Percentiles rank a stretch among this genome's conserved stretches.
phyloP scores from a whole-genome alignment of 306 rosid species.

The Carpinus viminea region DNA sequence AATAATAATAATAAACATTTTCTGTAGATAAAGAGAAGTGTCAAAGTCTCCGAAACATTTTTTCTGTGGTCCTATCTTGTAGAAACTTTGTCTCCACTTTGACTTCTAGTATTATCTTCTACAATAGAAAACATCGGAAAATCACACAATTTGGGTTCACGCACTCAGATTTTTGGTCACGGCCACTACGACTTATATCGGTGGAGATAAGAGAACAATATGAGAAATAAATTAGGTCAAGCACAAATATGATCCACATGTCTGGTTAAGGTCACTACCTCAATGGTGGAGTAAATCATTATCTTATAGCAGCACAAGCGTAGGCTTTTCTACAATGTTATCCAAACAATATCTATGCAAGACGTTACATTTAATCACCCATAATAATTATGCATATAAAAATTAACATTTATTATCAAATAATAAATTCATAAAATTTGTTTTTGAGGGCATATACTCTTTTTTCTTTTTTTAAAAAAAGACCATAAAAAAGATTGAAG shows the following conservation, averaged over 20 bases:
- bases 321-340: too few species aligned
- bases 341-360: too few species aligned
- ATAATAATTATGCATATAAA: too few species aligned
- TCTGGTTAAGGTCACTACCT: too few species aligned
- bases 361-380: too few species aligned
- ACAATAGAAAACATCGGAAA: not conserved
- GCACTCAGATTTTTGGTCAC: not conserved
- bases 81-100: not conserved
- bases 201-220: not conserved
- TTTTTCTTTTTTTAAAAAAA: too few species aligned
- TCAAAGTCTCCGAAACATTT: not conserved
- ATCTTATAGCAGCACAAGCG: too few species aligned
- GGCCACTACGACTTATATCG: not conserved
- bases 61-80: not conserved
- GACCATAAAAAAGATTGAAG: not conserved
- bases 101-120: not conserved
- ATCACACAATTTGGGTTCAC: not conserved
- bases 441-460: too few species aligned
- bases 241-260: not conserved
- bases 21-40: not conserved
- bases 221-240: not conserved
- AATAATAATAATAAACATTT: too few species aligned
- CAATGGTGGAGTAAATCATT: too few species aligned
- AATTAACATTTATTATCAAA: too few species aligned
- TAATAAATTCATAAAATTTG: too few species aligned